phyloP scores from a whole-genome alignment of 2,329 filamentous ascomycete genomes.

The Sarocladium brachiariae region DNA sequence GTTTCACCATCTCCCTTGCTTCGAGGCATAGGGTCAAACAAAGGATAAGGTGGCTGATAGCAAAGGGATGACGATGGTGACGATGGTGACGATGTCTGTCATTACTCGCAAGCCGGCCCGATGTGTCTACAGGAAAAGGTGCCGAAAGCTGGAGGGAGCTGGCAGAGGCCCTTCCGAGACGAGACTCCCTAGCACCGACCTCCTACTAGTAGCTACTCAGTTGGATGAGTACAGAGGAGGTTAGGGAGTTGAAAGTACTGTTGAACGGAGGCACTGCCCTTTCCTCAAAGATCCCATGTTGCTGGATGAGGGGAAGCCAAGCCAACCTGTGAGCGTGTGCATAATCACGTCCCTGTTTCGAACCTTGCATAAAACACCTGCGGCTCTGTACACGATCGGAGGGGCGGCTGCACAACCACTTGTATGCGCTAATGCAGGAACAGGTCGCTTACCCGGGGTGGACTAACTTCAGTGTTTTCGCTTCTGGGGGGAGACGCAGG shows the following conservation, averaged over 20 bases:
- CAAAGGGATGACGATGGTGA: background rate
- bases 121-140: too few species aligned
- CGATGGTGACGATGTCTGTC: background rate
- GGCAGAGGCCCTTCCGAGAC: too few species aligned
- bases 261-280: too few species aligned
- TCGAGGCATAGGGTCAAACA: background rate
- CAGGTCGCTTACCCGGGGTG: constrained; percentile 10
- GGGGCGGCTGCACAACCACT: constrained; percentile 2
- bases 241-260: background rate
- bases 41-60: background rate
- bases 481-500: too few species aligned
- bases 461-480: too few species aligned
- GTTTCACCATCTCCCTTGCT: background rate
- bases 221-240: background rate
- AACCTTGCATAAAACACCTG: background rate
- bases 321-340: too few species aligned
- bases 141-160: too few species aligned
- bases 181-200: too few species aligned
- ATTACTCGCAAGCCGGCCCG: background rate
- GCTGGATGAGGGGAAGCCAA: too few species aligned
- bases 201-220: too few species aligned
- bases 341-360: constrained; percentile 3
- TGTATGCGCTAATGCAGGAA: constrained; percentile 16
- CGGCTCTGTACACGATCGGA: background rate
- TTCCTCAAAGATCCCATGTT: too few species aligned